phyloP scores from a whole-genome alignment of 306 rosid genomes.

The Gleditsia sinensis region DNA sequence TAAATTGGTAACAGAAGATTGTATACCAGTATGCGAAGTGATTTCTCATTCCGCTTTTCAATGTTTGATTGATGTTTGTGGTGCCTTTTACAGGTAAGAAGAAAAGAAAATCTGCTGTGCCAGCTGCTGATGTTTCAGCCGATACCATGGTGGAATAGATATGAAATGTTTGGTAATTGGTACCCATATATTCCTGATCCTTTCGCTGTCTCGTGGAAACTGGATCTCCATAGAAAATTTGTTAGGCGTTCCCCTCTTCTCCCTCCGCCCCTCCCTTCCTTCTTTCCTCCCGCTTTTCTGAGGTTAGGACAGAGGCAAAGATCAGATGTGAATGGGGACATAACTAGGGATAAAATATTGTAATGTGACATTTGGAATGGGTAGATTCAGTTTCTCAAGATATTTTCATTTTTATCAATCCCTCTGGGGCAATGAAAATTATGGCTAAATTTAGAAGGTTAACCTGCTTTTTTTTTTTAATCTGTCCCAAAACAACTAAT shows the following conservation, averaged over 20 bases:
- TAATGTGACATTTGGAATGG: background rate
- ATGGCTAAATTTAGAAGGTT: background rate
- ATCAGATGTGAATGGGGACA: background rate
- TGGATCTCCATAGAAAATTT: background rate
- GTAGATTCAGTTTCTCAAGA: slow-evolving; percentile 2
- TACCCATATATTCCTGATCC: background rate
- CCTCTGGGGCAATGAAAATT: background rate
- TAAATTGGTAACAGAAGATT: background rate
- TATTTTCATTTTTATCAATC: background rate
- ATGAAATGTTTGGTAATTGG: background rate
- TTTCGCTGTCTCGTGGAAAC: background rate
- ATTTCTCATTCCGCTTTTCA: background rate
- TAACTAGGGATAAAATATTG: slow-evolving; percentile 25
- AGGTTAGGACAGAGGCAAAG: slow-evolving; percentile 13
- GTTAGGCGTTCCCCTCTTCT: background rate
- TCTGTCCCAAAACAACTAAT: no score
- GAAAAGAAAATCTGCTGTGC: slow-evolving; percentile 55
- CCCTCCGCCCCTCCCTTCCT: no score
- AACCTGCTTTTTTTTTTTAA: no score
- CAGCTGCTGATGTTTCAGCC: slow-evolving; percentile 44
- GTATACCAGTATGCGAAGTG: background rate
- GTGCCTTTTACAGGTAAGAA: slow-evolving; percentile 51
- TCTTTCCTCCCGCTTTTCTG: background rate
- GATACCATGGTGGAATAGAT: slow-evolving; percentile 65
- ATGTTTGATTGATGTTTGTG: slow-evolving; percentile 21